Conservation (phyloP, 2,329 filamentous ascomycete species). For the Colletotrichum caudatum region DNA sequence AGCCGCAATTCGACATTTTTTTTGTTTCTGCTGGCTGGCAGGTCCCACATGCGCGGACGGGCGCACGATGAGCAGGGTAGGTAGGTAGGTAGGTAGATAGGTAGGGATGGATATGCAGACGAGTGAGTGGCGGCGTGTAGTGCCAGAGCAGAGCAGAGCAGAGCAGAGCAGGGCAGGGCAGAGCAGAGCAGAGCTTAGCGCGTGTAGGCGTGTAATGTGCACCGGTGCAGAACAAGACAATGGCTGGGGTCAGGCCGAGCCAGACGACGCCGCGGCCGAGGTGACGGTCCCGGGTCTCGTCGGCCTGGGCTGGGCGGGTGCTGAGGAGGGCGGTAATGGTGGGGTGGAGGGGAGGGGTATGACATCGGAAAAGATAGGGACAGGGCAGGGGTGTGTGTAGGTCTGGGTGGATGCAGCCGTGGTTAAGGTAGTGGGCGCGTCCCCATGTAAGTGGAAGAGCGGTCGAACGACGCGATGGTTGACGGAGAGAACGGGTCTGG, state of each 20-base stretch:
- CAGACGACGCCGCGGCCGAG: conserved; percentile 31
- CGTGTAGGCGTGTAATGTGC: not conserved
- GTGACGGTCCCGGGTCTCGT: conserved; percentile 36
- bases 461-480: conserved; percentile 1
- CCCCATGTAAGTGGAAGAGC: conserved; percentile 31
- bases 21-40: conserved; percentile 16
- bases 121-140: conserved; percentile 9
- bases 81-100: too few species aligned
- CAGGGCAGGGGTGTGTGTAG: not conserved
- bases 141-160: too few species aligned
- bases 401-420: conserved; percentile 18
- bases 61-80: conserved; percentile 22
- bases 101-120: conserved; percentile 13
- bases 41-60: conserved; percentile 34
- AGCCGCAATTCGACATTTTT: conserved; percentile 31
- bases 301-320: conserved; percentile 20
- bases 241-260: conserved; percentile 28
- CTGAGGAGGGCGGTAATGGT: not conserved
- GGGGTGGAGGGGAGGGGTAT: conserved; percentile 34
- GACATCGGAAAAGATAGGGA: conserved; percentile 42
- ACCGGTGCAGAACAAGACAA: conserved; percentile 11
- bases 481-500: not conserved
- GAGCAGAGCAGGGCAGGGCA: too few species aligned
- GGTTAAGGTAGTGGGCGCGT: conserved; percentile 24
- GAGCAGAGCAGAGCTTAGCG: conserved; percentile 1